Conservation (phyloP, 2,329 filamentous ascomycete species). For the Kalaharituber pfeilii region DNA sequence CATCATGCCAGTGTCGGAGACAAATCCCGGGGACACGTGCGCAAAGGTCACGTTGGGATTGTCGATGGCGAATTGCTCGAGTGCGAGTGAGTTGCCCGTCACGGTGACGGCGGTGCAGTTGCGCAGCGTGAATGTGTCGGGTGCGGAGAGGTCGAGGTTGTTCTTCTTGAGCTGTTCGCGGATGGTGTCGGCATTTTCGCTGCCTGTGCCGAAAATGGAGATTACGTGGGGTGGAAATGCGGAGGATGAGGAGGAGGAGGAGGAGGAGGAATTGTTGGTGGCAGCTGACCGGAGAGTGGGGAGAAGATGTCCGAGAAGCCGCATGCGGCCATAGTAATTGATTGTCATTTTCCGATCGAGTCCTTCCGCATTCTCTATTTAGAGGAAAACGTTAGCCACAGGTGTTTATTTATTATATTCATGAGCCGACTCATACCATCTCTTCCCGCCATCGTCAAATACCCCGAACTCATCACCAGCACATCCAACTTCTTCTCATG, state of each 20-base stretch:
- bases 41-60: constrained; percentile 26
- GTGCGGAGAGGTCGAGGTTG: constrained; percentile 29
- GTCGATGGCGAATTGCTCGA: constrained; percentile 25
- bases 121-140: constrained; percentile 23
- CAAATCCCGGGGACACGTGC: constrained; percentile 29
- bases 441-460: constrained; percentile 26
- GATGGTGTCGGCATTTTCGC: constrained; percentile 11
- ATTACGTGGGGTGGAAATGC: constrained; percentile 27
- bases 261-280: constrained; percentile 6
- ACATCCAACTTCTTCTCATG: constrained; percentile 33
- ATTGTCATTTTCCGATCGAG: constrained; percentile 32
- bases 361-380: constrained; percentile 28
- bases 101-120: constrained; percentile 28
- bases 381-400: neutral
- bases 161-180: constrained; percentile 26
- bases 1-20: constrained; percentile 25
- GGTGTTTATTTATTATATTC: neutral
- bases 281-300: constrained; percentile 24
- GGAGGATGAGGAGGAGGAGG: constrained; percentile 8
- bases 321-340: constrained; percentile 33
- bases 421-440: too few species aligned
- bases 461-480: constrained; percentile 32
- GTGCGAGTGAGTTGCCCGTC: constrained; percentile 29
- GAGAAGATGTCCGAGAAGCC: constrained; percentile 30
- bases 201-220: constrained; percentile 28